A percentile compares a stretch with the other conserved stretches of the same genome.
Conservation (phyloP, 495 filamentous ascomycete species). For the Rusavskia elegans region DNA sequence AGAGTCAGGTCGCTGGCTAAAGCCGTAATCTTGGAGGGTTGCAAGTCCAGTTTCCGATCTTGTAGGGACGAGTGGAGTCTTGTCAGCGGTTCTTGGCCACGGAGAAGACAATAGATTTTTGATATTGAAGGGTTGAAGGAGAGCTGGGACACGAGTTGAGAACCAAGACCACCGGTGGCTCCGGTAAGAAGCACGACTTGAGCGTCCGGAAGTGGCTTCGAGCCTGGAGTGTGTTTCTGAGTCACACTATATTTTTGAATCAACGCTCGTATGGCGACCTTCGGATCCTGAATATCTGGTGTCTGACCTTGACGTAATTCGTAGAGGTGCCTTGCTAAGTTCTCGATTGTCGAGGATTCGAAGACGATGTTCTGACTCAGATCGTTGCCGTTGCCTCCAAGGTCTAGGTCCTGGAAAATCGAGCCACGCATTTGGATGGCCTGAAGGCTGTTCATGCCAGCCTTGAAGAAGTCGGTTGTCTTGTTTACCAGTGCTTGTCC, state of each 20-base stretch:
- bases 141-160: constrained; percentile 34
- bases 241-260: constrained; percentile 36
- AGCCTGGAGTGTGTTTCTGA: constrained; percentile 17
- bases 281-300: constrained; percentile 14
- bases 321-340: constrained; percentile 30
- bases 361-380: constrained; percentile 33
- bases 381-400: constrained; percentile 16
- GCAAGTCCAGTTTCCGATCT: constrained; percentile 16
- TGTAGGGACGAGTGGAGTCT: constrained; percentile 23
- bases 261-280: constrained; percentile 25
- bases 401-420: constrained; percentile 29
- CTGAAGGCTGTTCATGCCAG: constrained; percentile 45
- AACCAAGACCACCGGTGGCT: constrained; percentile 42
- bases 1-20: constrained; percentile 24
- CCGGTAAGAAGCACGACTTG: constrained; percentile 41
- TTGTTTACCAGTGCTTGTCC: constrained; percentile 22
- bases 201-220: constrained; percentile 8
- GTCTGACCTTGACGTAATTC: constrained; percentile 21
- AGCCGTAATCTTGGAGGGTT: constrained; percentile 22
- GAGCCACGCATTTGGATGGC: constrained; percentile 39
- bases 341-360: constrained; percentile 29
- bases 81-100: constrained; percentile 18
- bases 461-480: constrained; percentile 35
- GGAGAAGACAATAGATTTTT: constrained; percentile 37
- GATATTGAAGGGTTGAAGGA: constrained; percentile 26